Evolutionary conservation across 192 early-diverging fungal genomes (phyloP).

Genomic region (Backusella circina): DNA sequence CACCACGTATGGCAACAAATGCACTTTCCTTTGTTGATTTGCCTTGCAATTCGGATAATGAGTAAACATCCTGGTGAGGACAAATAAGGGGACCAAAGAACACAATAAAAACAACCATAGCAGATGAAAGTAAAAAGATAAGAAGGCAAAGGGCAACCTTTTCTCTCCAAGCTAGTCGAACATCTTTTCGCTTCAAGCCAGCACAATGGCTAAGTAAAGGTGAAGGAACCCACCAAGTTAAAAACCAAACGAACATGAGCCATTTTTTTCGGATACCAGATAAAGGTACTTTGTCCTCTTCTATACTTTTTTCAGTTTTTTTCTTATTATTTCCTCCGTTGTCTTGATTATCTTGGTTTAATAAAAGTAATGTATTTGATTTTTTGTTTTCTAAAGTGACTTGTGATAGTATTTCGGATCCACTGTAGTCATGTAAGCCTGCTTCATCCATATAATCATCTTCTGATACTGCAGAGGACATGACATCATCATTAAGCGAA

Average conservation of each 20-base stretch:
- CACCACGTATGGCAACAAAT: constrained; percentile 70
- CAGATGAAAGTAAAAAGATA: constrained; percentile 73
- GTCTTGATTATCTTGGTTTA: neutral
- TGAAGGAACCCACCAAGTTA: constrained; percentile 83
- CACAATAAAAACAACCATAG: constrained; percentile 86
- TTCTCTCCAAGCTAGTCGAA: constrained; percentile 95
- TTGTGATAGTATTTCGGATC: constrained; percentile 16
- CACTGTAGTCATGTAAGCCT: constrained; percentile 7
- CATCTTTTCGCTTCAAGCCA: constrained; percentile 72
- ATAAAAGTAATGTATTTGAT: neutral
- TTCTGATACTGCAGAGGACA: constrained; percentile 25
- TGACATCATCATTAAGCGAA: constrained; percentile 20
- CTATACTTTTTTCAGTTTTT: neutral
- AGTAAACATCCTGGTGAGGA: constrained; percentile 74
- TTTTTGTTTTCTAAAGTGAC: constrained; percentile 9
- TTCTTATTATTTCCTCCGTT: neutral
- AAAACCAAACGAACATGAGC: constrained; percentile 75
- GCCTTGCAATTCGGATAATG: constrained; percentile 48
- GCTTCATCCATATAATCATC: constrained; percentile 23
- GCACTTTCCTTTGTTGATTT: constrained; percentile 46
- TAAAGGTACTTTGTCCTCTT: constrained; percentile 27
- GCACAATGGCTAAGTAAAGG: constrained; percentile 66
- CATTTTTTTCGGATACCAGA: constrained; percentile 71
- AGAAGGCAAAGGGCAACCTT: constrained; percentile 91
- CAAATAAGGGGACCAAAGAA: constrained; percentile 73